Base-by-base conservation (phyloP, 208 protist genomes). In the Wallacemonas sp. region DNA sequence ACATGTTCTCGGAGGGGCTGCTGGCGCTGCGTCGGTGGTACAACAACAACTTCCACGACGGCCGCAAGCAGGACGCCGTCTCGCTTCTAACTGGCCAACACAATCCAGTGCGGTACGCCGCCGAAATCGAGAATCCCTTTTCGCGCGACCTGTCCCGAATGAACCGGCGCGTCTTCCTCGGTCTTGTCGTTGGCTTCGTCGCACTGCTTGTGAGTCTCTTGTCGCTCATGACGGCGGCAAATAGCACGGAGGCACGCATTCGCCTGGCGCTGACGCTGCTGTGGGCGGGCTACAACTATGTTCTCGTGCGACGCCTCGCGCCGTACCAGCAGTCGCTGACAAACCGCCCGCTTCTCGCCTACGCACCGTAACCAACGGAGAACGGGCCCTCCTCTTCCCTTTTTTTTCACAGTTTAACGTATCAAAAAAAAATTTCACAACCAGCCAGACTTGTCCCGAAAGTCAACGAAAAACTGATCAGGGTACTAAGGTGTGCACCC, bases 41-140 rank as follows among this genome's bases (percentile, higher is more conserved):
- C 29, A 79, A 85, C 44, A 86, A 95, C 63, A 92, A 92, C 63
- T 93, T 95, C 71, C 78, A 71, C 26, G 90, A 95, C 49, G 90
- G 90, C 12, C 54, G 54, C 2, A 93, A 93, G 67, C 90, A 95
- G 67, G 90, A 95, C 57, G 77, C 71, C 11, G 65, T 93, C 25
- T 85, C 85, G 26, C 72, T 95, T 1, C 10, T 93, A 14, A 95
- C 90, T 3, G 72, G 76, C 18, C 87, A 93, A 54, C 85, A 93
- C 70, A 64, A 87, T 42, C 79, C 85, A 1, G 67, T 55, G 52
- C 61, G 82, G 42, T 82, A 82, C 65, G 67, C 79, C 23, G 74
- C 70, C 10, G 72, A 86, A 61, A 82, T 87, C 55, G 84, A 89
- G 41, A 84, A 77, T 41, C 84, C 80, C 8, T 91, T 93, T 68